Percentiles rank a stretch among this genome's conserved stretches.
These are phyloP conservation scores for Yamadazyma pseudoaaseri DNA, from an alignment of 1,139 yeast species.

Conservation along the genomic window DNA sequence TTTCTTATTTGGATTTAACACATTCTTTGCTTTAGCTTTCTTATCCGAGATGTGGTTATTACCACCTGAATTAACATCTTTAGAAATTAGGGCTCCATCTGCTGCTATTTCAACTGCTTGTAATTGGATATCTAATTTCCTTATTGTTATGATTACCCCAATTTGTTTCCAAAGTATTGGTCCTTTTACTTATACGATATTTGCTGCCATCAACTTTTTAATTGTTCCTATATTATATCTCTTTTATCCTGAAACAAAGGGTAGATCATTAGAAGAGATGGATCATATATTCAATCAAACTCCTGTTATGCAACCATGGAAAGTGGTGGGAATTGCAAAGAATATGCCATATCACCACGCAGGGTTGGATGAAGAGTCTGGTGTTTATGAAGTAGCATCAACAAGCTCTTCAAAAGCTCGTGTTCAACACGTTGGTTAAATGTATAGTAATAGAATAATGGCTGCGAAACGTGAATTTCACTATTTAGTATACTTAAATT, in stretches of 20 bases:
- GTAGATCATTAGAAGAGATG: constrained; percentile 58
- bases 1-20: constrained; percentile 35
- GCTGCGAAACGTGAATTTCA: not conserved
- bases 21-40: constrained; percentile 32
- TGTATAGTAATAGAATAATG: no score
- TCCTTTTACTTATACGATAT: constrained; percentile 32
- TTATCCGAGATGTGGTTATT: constrained; percentile 41
- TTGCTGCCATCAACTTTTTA: constrained; percentile 40
- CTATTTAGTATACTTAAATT: not conserved
- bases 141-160: constrained; percentile 43
- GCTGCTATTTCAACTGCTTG: constrained; percentile 37
- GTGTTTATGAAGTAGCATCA: not conserved
- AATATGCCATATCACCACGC: constrained; percentile 29
- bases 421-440: not conserved
- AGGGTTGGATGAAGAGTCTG: constrained; percentile 12
- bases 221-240: constrained; percentile 56
- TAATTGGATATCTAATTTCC: constrained; percentile 42
- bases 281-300: constrained; percentile 54
- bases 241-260: constrained; percentile 62
- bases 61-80: constrained; percentile 39
- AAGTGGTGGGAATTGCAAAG: constrained; percentile 36
- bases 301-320: constrained; percentile 36
- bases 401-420: not conserved
- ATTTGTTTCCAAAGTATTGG: constrained; percentile 30
- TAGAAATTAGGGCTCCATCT: constrained; percentile 34